phyloP scores from a whole-genome alignment of 2,329 filamentous ascomycete species.

The Cercospora sp. region DNA sequence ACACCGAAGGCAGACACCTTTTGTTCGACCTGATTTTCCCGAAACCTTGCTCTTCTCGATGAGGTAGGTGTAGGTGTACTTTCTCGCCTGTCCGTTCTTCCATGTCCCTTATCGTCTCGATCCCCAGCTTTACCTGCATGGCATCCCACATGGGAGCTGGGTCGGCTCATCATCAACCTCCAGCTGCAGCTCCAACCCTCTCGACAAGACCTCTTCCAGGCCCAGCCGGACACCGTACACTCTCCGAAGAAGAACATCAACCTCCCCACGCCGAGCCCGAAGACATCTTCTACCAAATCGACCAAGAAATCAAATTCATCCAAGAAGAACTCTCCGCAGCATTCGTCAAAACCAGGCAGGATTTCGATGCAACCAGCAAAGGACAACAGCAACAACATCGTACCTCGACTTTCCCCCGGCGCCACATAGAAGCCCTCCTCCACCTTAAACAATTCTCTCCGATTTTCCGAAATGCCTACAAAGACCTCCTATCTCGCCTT shows the following conservation, averaged over 20 bases:
- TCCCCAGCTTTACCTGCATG: not conserved
- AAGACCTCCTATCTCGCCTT: conserved; percentile 16
- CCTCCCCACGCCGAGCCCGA: conserved; percentile 15
- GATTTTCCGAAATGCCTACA: conserved; percentile 16
- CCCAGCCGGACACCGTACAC: not conserved
- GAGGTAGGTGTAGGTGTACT: not conserved
- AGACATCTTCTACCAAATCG: conserved; percentile 25
- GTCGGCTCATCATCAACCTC: not conserved
- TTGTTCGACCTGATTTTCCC: not conserved
- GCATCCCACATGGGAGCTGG: not conserved
- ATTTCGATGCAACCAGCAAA: not conserved
- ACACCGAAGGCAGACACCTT: not conserved
- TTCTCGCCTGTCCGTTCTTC: conserved; percentile 2
- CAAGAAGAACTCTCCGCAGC: conserved; percentile 16
- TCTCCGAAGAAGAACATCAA: conserved; percentile 1
- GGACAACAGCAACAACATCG: not conserved
- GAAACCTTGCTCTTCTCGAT: not conserved
- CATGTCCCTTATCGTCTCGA: not conserved
- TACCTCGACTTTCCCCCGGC: conserved; percentile 1
- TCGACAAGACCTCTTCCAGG: not conserved
- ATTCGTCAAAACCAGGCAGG: not conserved
- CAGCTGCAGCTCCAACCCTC: not conserved
- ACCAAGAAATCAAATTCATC: conserved; percentile 20
- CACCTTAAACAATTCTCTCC: conserved; percentile 21
- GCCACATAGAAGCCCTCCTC: conserved; percentile 16